Evolutionary conservation across 495 filamentous ascomycete species (phyloP).

Genomic region (Hamigera avellanea): DNA sequence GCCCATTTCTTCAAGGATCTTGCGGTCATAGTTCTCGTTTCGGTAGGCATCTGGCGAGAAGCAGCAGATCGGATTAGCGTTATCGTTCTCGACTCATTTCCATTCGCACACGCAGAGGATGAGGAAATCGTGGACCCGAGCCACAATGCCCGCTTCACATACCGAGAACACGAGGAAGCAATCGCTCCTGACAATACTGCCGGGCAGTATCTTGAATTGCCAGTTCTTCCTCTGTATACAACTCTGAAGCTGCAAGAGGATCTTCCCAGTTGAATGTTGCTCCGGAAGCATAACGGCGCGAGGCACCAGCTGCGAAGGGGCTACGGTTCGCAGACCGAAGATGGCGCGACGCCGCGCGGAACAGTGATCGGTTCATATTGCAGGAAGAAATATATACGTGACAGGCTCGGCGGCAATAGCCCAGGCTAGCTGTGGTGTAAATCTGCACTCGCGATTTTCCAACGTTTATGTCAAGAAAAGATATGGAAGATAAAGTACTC

Average conservation of each 20-base stretch:
- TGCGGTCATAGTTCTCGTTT: constrained; percentile 81
- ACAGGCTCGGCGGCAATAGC: too few relatives aligned
- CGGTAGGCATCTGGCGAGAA: constrained; percentile 71
- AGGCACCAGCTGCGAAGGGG: constrained; percentile 1
- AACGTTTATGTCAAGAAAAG: too few relatives aligned
- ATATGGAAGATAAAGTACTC: too few relatives aligned
- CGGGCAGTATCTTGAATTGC: constrained; percentile 82
- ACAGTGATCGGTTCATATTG: constrained; percentile 25
- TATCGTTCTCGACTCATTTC: too few relatives aligned
- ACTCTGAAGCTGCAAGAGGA: constrained; percentile 58
- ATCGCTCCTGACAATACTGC: constrained; percentile 81
- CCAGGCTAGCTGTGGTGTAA: too few relatives aligned
- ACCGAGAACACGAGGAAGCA: constrained; percentile 84
- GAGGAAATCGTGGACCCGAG: too few relatives aligned
- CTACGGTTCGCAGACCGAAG: constrained; percentile 12
- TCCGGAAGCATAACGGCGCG: constrained; percentile 37
- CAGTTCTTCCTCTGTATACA: constrained; percentile 81
- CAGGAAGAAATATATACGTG: constrained; percentile 1
- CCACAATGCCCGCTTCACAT: too few relatives aligned
- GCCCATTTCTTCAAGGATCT: constrained; percentile 91
- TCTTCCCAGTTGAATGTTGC: constrained; percentile 85
- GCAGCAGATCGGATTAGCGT: not conserved
- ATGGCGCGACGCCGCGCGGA: constrained; percentile 27
- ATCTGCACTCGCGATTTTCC: too few relatives aligned
- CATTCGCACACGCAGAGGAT: too few relatives aligned